Base-by-base conservation (phyloP, 176 grass and related monocot species). In the Lolium rigidum region DNA sequence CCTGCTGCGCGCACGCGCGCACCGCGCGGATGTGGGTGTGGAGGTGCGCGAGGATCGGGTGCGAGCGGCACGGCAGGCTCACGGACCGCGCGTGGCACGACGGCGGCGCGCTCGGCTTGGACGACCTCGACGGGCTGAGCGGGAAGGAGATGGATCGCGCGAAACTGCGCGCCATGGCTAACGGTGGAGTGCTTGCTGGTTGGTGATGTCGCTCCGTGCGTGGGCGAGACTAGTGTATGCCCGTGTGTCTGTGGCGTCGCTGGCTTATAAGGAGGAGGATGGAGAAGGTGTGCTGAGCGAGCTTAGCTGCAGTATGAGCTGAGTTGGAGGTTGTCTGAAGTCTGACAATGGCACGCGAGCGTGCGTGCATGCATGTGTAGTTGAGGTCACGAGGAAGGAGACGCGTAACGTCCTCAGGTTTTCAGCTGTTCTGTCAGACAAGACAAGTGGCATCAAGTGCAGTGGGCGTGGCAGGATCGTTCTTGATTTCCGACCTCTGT, bases 61-160 rank as follows among this genome's bases (percentile, higher is more conserved):
- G 95, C 9, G 93, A 90, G 0, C 85, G 91, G 88, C 91, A 93
- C 0, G 95, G 93, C 5, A 95, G 78, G 85, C 89, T 92, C 5
- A 85, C 76, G 0, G 91, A 61, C 44, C 93, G 95, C 5, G 79
- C 82, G 75, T 89, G 90, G 73, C 62, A 80, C 0, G 54, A 25
- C 6, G 69, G 3, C 17, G 66, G 18, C 2, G n/a, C n/a, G n/a
- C n/a, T n/a, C n/a, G 57, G 10, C 81, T 91, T 94, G 51, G 31
- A 14, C 0, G 44, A 46, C 1, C 44, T 0, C 59, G 77, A 77
- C 0, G 93, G 93, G 76, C 89, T 95, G 4, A 95, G 88, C 2
- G 95, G 91, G 64, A 95, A 75, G 20, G 95, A 95, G 58, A 95
- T 89, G 47, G 93, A 93, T 6, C 95, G 95, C 4, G 25, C 84